Evolutionary conservation across 352 stramenopile species (phyloP), one percentile per base, ranked within the genome.

Genomic region (Aphanomyces invadans): DNA sequence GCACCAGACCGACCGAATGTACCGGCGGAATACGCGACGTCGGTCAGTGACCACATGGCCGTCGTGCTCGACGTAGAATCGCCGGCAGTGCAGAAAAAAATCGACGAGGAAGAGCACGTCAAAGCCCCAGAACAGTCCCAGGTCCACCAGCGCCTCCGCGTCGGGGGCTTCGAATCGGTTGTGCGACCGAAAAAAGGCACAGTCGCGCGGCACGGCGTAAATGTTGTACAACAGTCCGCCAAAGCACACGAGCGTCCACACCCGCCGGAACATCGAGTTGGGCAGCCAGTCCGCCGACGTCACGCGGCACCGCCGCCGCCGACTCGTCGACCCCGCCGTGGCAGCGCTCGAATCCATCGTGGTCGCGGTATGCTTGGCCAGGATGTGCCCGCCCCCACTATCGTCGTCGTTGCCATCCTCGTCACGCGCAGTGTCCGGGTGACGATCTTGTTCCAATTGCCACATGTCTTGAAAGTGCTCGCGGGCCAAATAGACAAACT

Each of bases 261-360:
- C 15, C 7, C 60, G 60, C 5, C 60, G 60, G 33, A 67, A 67
- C 60, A 67, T 60, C n/a, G 60, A 67, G 38, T 67, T 67, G 26
- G 60, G 60, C 32, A 67, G 25, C 39, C 42, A 67, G 60, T 67
- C 60, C 26, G 60, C 19, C 45, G 60, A 49, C 4, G 15, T 57
- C 32, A 67, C 39, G 45, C 60, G 46, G 39, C 60, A 67, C 42
- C 59, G 28, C 10, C 59, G 44, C 3, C 60, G 23, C 4, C 60
- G 60, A 3, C 60, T n/a, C 21, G 19, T 21, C 0, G 11, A 38
- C 25, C 15, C 9, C 12, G 17, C 25, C 5, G 19, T 31, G 33
- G 29, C 19, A 7, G 26, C 11, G 38, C 44, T 67, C 42, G 60
- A 55, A 19, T 36, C 54, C 17, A 15, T 38, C 38, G 25, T n/a